Evolutionary conservation across 164 flowering plant species (phyloP).

Genomic region (Chimonanthus praecox): DNA sequence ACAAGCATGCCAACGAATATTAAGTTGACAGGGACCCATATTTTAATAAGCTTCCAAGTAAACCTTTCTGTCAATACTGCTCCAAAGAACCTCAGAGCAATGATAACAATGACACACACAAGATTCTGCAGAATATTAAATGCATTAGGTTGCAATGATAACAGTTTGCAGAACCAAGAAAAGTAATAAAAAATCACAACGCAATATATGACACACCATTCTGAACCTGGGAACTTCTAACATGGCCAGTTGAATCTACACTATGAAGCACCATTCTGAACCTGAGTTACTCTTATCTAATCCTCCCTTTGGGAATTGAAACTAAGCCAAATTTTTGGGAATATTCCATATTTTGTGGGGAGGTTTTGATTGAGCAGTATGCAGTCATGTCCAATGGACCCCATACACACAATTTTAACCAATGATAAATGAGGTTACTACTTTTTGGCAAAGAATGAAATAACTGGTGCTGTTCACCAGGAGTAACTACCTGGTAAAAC

Average conservation of each 20-base stretch:
- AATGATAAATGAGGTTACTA: not conserved
- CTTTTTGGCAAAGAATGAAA: not conserved
- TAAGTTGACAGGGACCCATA: conserved; percentile 80
- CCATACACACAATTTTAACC: too few relatives aligned
- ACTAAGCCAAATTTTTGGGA: too few relatives aligned
- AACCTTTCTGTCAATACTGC: conserved; percentile 53
- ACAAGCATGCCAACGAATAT: conserved; percentile 86
- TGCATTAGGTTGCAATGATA: not conserved
- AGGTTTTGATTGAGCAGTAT: too few relatives aligned
- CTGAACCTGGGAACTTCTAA: too few relatives aligned
- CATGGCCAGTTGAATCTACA: too few relatives aligned
- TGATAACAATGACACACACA: conserved; percentile 43
- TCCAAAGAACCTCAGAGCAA: conserved; percentile 35
- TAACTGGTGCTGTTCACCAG: not conserved
- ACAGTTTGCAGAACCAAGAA: not conserved
- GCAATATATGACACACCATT: too few relatives aligned
- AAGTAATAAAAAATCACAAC: not conserved
- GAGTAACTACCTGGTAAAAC: conserved; percentile 63
- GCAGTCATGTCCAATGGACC: too few relatives aligned
- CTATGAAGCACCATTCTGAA: too few relatives aligned
- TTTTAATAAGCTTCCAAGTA: conserved; percentile 57
- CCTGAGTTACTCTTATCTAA: too few relatives aligned
- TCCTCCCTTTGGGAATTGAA: too few relatives aligned
- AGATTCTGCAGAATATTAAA: conserved; percentile 50
- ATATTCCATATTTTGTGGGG: too few relatives aligned